Percentiles rank a stretch among this genome's conserved stretches.
Conservation (phyloP, 1,139 yeast species). For the Candida neerlandica region DNA sequence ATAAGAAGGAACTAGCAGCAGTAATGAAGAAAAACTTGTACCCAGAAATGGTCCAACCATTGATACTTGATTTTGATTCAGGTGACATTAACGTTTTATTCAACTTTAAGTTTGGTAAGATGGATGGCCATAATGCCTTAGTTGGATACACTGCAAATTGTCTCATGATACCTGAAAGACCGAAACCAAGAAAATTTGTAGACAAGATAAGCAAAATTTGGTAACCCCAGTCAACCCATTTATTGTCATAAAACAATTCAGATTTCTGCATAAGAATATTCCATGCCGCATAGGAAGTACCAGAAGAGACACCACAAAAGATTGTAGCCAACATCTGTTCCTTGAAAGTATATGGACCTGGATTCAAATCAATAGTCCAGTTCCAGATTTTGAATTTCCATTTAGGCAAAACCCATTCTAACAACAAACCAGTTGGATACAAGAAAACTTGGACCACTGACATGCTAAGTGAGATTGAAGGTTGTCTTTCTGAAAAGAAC, state of each 20-base stretch:
- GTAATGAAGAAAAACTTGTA: conserved; percentile 31
- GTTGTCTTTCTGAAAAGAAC: conserved; percentile 60
- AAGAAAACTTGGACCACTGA: conserved; percentile 32
- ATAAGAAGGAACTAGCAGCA: conserved; percentile 28
- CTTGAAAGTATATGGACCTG: conserved; percentile 32
- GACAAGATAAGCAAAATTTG: conserved; percentile 52
- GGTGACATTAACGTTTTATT: conserved; percentile 52
- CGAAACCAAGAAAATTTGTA: conserved; percentile 63
- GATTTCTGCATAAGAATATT: conserved; percentile 30
- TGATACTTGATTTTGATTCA: conserved; percentile 41
- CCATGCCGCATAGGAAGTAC: conserved; percentile 23
- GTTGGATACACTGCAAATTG: conserved; percentile 59
- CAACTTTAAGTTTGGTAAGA: conserved; percentile 58
- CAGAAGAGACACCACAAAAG: conserved; percentile 7
- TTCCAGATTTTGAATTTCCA: conserved; percentile 17
- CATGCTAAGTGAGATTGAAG: conserved; percentile 46
- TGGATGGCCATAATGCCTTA: conserved; percentile 58
- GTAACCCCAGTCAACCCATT: conserved; percentile 54
- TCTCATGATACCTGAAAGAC: conserved; percentile 63
- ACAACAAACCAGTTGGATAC: conserved; percentile 26
- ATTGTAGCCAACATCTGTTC: conserved; percentile 32
- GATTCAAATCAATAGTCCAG: conserved; percentile 22
- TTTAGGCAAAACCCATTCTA: conserved; percentile 25
- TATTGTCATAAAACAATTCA: conserved; percentile 37
- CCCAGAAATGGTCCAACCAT: conserved; percentile 40